Conservation (phyloP, 1,284 basidiomycete species). For the Moesziomyces sp. region DNA sequence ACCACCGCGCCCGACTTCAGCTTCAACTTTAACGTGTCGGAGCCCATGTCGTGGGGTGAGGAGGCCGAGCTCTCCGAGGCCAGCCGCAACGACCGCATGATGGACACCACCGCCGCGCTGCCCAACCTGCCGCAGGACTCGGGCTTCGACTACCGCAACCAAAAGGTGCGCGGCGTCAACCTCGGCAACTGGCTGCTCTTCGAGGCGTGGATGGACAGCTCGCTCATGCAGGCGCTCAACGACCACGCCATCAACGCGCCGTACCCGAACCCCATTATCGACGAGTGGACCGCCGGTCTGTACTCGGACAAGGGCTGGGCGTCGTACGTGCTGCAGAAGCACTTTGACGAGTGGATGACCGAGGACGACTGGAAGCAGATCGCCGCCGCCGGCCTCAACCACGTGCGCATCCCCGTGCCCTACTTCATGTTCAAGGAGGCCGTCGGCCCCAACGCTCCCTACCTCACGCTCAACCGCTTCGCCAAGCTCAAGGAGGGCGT, state of each 20-base stretch:
- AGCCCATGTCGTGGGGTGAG: conserved; percentile 42
- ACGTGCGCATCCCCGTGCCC: conserved; percentile 87
- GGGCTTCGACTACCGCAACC: conserved; percentile 50
- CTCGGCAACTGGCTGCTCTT: conserved; percentile 65
- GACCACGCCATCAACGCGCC: conserved; percentile 59
- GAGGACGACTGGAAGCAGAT: conserved; percentile 80
- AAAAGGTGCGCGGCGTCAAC: conserved; percentile 64
- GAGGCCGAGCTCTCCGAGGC: conserved; percentile 38
- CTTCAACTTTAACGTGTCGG: conserved; percentile 49
- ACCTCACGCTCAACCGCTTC: conserved; percentile 81
- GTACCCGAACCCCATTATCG: conserved; percentile 70
- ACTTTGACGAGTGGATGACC: conserved; percentile 87
- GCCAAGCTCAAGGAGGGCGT: conserved; percentile 74
- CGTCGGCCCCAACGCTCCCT: conserved; percentile 83
- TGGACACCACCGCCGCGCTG: conserved; percentile 13
- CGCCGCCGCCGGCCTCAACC: conserved; percentile 69
- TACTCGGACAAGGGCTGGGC: conserved; percentile 69
- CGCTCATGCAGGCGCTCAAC: conserved; percentile 70
- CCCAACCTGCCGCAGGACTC: conserved; percentile 47
- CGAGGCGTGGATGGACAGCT: conserved; percentile 62
- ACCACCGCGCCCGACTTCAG: conserved; percentile 26
- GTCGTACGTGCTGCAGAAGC: conserved; percentile 66
- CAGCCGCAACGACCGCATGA: conserved; percentile 21
- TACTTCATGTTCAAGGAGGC: conserved; percentile 85
- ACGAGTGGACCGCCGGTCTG: conserved; percentile 87